Evolutionary conservation across 2,329 filamentous ascomycete genomes (phyloP).

Genomic region (Aspergillus sp.): DNA sequence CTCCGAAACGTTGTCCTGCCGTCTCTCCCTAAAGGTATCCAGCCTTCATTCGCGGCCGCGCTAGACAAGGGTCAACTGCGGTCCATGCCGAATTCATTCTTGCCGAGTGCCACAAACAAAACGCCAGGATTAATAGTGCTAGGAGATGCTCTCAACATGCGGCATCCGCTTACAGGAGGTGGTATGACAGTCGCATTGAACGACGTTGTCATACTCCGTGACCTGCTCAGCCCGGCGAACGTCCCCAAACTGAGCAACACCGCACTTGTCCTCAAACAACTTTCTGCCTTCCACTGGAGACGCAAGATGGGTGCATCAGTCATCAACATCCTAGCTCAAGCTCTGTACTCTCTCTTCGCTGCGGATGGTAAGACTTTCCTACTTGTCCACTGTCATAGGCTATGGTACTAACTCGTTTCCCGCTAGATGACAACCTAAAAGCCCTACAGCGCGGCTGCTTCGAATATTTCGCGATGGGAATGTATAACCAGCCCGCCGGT

Average conservation of each 20-base stretch:
- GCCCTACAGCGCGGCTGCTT: constrained; percentile 90
- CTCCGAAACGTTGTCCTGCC: constrained; percentile 78
- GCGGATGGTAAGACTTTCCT: constrained; percentile 58
- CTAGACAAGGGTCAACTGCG: constrained; percentile 76
- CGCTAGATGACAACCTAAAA: constrained; percentile 64
- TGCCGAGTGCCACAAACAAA: constrained; percentile 74
- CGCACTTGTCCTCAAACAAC: constrained; percentile 63
- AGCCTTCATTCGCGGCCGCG: constrained; percentile 71
- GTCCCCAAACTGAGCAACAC: constrained; percentile 71
- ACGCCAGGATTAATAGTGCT: constrained; percentile 75
- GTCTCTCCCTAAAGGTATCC: constrained; percentile 68
- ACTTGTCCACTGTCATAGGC: not conserved
- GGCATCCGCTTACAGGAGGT: constrained; percentile 94
- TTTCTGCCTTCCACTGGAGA: constrained; percentile 79
- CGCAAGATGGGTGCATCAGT: constrained; percentile 80
- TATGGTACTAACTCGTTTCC: constrained; percentile 8
- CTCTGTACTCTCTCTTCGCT: constrained; percentile 87
- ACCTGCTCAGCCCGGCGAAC: constrained; percentile 67
- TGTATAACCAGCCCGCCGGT: constrained; percentile 75
- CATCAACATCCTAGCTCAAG: constrained; percentile 97
- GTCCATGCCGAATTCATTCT: constrained; percentile 94
- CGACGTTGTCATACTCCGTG: constrained; percentile 76
- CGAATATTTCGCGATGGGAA: constrained; percentile 77
- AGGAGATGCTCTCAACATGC: constrained; percentile 98
- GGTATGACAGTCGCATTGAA: constrained; percentile 98